Base-by-base conservation (phyloP, 1,284 basidiomycete species). In the Irpex rosettiformis region DNA sequence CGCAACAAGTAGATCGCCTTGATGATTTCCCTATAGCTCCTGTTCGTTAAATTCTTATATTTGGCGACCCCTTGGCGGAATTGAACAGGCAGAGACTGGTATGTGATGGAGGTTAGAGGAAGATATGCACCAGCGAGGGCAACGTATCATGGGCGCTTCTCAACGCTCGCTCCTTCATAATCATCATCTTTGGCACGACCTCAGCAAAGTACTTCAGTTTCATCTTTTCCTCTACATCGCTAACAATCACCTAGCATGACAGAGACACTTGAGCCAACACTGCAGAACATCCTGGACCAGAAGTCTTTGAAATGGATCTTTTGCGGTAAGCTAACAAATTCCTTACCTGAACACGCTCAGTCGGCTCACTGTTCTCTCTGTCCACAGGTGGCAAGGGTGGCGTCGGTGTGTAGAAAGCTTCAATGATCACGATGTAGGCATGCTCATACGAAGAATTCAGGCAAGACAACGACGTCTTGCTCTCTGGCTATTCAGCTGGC, bases 401-500 rank as follows among this genome's bases (percentile, higher is more conserved):
- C 78, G 93, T 96, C 66, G 93, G 93, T 89, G 73, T 76, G 91
- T 77, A 55, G 24, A 51, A 22, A 13, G 37, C 37, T 18, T 57
- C 29, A 8, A 7, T 28, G n/a, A 47, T 18, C n/a, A 49, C 7
- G 13, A 13, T 11, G 56, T 56, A 40, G 30, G 13, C 11, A 25
- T 16, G 16, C 28, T 27, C 48, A 42, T 49, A 33, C 25, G 29
- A 18, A n/a, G 37, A 11, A 18, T 30, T 11, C 69, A 91, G 94
- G 94, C 56, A 97, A 97, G 81, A 98, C 95, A 0, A 97, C 95
- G 0, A 96, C 95, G 2, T 95, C 93, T 24, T 97, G 95, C 72
- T 95, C 93, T 7, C 83, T 97, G 7, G 95, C 95, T n/a, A 94
- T 96, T 59, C 94, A 97, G 69, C 84, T 97, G 40, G 93, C 95